Evolutionary conservation across 2,329 filamentous ascomycete species (phyloP).

Genomic region (Sporothrix euskadiensis): DNA sequence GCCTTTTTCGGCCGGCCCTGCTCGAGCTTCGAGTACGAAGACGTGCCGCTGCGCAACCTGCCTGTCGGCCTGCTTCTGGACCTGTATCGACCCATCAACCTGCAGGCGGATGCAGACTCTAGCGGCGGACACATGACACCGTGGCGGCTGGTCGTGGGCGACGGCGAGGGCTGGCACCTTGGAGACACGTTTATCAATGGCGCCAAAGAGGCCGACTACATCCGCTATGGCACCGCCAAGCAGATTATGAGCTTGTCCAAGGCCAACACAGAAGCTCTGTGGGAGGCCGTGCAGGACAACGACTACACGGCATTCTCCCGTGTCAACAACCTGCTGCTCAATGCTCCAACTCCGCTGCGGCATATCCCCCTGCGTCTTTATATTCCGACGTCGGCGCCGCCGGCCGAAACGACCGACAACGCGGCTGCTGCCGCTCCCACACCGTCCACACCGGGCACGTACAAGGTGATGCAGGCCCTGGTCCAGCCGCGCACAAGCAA

Average conservation of each 20-base stretch:
- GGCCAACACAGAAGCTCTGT: constrained; percentile 77
- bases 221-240: constrained; percentile 84
- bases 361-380: constrained; percentile 89
- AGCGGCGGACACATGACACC: constrained; percentile 42
- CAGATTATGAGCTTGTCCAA: constrained; percentile 88
- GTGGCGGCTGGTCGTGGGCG: constrained; percentile 57
- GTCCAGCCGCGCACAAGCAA: constrained; percentile 53
- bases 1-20: constrained; percentile 56
- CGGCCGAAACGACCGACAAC: constrained; percentile 36
- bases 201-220: constrained; percentile 76
- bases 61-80: constrained; percentile 57
- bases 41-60: constrained; percentile 55
- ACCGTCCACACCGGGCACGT: constrained; percentile 46
- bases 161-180: constrained; percentile 60
- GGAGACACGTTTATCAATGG: constrained; percentile 64
- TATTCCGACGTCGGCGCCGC: constrained; percentile 65
- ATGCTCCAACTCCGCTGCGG: constrained; percentile 70
- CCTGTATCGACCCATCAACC: constrained; percentile 51
- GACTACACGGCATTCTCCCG: constrained; percentile 71
- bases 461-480: constrained; percentile 75
- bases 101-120: neutral
- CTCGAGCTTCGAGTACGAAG: constrained; percentile 61
- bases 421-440: constrained; percentile 31
- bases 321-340: constrained; percentile 75
- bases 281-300: constrained; percentile 77